phyloP scores from a whole-genome alignment of 495 filamentous ascomycete species.

The Penicillium dipodomyicola region DNA sequence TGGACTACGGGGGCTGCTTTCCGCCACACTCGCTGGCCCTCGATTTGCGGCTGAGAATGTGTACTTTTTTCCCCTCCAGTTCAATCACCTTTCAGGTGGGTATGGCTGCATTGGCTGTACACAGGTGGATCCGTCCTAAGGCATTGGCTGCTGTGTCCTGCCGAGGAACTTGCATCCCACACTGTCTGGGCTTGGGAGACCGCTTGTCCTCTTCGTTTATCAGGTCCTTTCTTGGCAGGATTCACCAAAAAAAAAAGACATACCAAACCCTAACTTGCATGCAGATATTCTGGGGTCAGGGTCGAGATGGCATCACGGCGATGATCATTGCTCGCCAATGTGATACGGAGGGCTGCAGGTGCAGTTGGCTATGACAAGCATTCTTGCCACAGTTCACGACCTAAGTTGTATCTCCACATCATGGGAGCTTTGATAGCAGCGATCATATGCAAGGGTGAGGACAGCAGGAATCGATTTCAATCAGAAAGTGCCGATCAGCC shows the following conservation, averaged over 20 bases:
- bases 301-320: neutral
- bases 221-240: neutral
- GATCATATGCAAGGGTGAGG: conserved; percentile 26
- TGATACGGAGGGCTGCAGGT: conserved; percentile 15
- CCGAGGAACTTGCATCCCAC: conserved; percentile 1
- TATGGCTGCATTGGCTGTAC: conserved; percentile 6
- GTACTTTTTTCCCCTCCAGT: conserved; percentile 11
- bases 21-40: conserved; percentile 21
- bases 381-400: conserved; percentile 11
- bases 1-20: conserved; percentile 13
- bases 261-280: neutral
- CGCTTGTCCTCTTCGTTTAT: neutral
- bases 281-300: neutral
- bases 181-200: neutral
- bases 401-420: conserved; percentile 14
- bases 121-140: conserved; percentile 2
- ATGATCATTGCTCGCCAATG: neutral
- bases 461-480: neutral
- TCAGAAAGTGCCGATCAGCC: neutral
- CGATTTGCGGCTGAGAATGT: conserved; percentile 11
- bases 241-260: neutral
- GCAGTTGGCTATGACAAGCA: conserved; percentile 23
- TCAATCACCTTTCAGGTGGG: neutral
- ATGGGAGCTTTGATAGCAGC: conserved; percentile 9
- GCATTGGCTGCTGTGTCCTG: neutral